Evolutionary conservation across 1,139 yeast species (phyloP), one percentile per base, ranked within the genome.

Genomic region (Geotrichum klebahnii): DNA sequence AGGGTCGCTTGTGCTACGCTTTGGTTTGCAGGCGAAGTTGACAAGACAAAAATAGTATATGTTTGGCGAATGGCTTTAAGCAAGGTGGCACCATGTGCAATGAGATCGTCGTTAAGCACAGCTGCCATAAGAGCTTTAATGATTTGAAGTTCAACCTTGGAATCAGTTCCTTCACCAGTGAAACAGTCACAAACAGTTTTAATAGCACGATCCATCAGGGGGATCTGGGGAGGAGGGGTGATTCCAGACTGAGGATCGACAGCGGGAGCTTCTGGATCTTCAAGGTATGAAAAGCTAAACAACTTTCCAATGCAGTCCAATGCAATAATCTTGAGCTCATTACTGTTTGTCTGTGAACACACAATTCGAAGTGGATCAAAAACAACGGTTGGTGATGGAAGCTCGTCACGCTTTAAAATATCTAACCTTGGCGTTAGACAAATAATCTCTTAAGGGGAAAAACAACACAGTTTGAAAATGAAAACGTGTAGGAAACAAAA

Each of bases 1-100:
- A 94, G 75, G 8, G 94, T 84, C 2, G 96, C 97, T 69, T 94
- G 98, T 0, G 98, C 98, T 53, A 90, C 83, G 0, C 92, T 86
- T 67, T 92, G 98, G 63, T 89, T 92, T 23, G 87, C 73, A 3
- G 92, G 79, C 17, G 85, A 81, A 56, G 84, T 74, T 0, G 97
- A 88, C 55, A 88, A 77, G 41, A 92, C 84, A 62, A 92, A 94
- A 29, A 94, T 87, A 64, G 89, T 90, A 70, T 92, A 92, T 19
- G 92, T 86, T 63, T 88, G 96, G 65, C 98, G 79, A 34, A 94
- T 84, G 0, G 97, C 97, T 61, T 85, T 87, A 57, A 94, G 74
- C 48, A 94, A 73, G 0, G 94, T 79, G 4, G 92, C 87, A 5
- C 97, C 97, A 63, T 94, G 98, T 45, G 92, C 88, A 20, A 95